Base-by-base conservation (phyloP, 352 stramenopile species). In the Pythium angustatum region DNA sequence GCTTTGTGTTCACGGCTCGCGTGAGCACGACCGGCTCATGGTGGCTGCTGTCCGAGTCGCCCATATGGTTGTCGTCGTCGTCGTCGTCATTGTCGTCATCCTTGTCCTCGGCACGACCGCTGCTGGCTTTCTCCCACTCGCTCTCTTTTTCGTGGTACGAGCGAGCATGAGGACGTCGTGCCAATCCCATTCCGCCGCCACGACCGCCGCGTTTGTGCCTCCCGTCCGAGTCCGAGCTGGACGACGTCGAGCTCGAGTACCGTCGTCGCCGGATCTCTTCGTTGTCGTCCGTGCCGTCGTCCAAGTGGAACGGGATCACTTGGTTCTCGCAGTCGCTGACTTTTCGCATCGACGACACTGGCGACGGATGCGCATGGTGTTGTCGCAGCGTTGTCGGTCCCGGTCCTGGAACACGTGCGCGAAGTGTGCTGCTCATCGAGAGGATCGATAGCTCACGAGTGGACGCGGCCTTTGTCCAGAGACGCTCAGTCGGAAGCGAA, bases 261-360 rank as follows among this genome's bases (percentile, higher is more conserved):
- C 73, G 70, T 14, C 73, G 70, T 0, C 62, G 73, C 0, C 70
- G 62, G 30, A 80, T 76, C 54, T 78, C 73, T 58, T 74, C 71
- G 38, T 77, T 58, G 40, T 84, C 74, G 12, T 74, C 71, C 0
- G 76, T 78, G 24, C 74, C 77, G 9, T 78, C 72, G 51, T 87
- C 80, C 24, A 87, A 28, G 3, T 73, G 59, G 57, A 89, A 91
- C 7, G 78, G 79, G 9, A 84, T 62, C 26, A 91, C 82, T 41
- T 91, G 79, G 65, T 86, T 88, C 49, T 83, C 54, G 26, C 34
- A 19, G 40, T 59, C 33, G 22, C 57, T 41, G 17, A 12, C 9
- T n/a, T 64, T 61, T 3, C 47, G 36, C 27, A 28, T 6, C 36
- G 36, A 43, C 36, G 36, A 28, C n/a, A 30, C 24, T 5, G 48